Evolutionary conservation across 768 basidiomycete genomes (phyloP), one percentile per base, ranked within the genome.

Genomic region (Cubamyces lactineus): DNA sequence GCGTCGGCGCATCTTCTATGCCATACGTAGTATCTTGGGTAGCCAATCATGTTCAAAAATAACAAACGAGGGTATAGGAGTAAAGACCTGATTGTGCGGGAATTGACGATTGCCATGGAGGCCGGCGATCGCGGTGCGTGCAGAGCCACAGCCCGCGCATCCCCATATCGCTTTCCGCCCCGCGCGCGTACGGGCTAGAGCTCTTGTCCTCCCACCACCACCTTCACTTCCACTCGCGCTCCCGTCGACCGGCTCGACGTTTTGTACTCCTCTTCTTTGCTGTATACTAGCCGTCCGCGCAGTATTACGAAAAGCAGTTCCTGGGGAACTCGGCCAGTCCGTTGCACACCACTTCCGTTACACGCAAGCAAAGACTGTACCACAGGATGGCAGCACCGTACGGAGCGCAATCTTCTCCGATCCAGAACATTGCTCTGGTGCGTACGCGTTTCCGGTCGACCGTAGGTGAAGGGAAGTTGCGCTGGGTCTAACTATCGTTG

Each of bases 161-260:
- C 48, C 40, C 49, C 38, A 26, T 48, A 38, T 9, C 46, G 56
- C 45, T 45, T 56, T 53, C 48, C 61, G 49, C 57, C n/a, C 57
- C 45, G 52, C 59, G 16, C 49, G 58, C 64, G 61, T 56, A 52
- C 55, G 34, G 46, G 28, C 21, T 39, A 16, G 23, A 19, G 30
- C 50, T 42, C 23, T 39, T 53, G 56, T 52, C 46, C 50, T 57
- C 47, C 30, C 17, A 42, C 57, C 53, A 40, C 63, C 58, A 50
- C 62, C 62, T 57, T 45, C 46, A 57, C 53, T 51, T 66, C 41
- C 42, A 64, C 47, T 56, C 40, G 52, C n/a, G 19, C 49, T 42
- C 21, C 19, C 49, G 71, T 72, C 71, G 71, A 67, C 71, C 65
- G 70, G 71, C 53, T 70, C 71, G 71, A 71, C 69, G 59, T 61